Evolutionary conservation across 192 early-diverging fungal genomes (phyloP).

Genomic region (Coemansia sp.): DNA sequence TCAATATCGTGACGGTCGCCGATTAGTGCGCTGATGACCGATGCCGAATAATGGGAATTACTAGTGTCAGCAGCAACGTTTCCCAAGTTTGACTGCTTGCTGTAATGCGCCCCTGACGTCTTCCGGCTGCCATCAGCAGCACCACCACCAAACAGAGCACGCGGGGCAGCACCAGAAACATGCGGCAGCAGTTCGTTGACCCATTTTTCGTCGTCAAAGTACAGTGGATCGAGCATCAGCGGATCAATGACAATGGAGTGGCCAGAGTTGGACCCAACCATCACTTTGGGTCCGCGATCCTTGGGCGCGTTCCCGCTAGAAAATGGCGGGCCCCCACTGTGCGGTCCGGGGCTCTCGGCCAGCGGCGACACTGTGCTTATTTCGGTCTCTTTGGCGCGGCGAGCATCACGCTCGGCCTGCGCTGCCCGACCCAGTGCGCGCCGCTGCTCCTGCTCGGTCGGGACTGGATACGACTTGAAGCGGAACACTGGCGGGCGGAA

Average conservation of each 20-base stretch:
- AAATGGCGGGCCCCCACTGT: slow-evolving; percentile 1
- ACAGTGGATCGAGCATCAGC: slow-evolving; percentile 44
- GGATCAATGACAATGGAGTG: slow-evolving; percentile 23
- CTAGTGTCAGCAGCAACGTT: not conserved
- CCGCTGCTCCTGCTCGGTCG: slow-evolving; percentile 36
- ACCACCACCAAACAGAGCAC: not conserved
- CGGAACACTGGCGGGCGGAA: slow-evolving; percentile 87
- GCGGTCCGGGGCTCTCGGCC: slow-evolving; percentile 24
- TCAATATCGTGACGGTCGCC: slow-evolving; percentile 13
- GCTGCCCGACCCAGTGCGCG: slow-evolving; percentile 10
- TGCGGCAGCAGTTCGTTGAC: slow-evolving; percentile 21
- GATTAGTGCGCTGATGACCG: slow-evolving; percentile 11
- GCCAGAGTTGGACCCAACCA: slow-evolving; percentile 5
- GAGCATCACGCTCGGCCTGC: slow-evolving; percentile 5
- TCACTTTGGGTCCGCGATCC: slow-evolving; percentile 24
- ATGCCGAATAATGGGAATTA: not conserved
- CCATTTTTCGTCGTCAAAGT: slow-evolving; percentile 49
- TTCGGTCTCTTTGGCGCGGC: slow-evolving; percentile 22
- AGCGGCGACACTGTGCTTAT: slow-evolving; percentile 32
- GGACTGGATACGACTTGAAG: slow-evolving; percentile 59
- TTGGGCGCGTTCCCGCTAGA: slow-evolving; percentile 8
- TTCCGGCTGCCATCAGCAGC: not conserved
- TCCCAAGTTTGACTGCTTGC: not conserved
- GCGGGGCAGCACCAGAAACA: slow-evolving; percentile 5
- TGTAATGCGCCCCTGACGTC: not conserved